Evolutionary conservation across 2,329 filamentous ascomycete genomes (phyloP).

Genomic region (Pestalotiopsis fici): DNA sequence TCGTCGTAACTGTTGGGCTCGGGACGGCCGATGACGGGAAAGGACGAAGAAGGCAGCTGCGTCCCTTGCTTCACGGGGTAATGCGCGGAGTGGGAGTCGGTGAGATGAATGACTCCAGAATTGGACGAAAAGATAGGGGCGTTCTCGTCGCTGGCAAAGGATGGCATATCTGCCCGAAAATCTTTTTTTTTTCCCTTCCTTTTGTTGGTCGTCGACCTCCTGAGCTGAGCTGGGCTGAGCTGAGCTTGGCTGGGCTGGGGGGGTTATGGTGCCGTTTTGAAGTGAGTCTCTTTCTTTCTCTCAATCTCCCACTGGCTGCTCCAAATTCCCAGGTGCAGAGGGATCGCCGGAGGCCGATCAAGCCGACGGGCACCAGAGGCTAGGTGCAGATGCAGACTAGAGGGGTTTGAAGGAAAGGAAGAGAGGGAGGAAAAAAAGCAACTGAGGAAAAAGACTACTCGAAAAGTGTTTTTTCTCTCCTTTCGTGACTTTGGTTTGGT

Average conservation of each 20-base stretch:
- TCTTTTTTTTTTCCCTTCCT: neutral
- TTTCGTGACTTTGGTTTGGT: neutral
- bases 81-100: slow-evolving; percentile 22
- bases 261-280: neutral
- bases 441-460: neutral
- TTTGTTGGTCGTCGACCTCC: neutral
- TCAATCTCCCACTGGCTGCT: neutral
- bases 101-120: slow-evolving; percentile 30
- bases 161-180: slow-evolving; percentile 46
- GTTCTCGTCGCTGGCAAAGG: slow-evolving; percentile 49
- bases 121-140: slow-evolving; percentile 29
- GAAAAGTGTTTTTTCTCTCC: neutral
- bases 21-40: slow-evolving; percentile 20
- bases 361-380: neutral
- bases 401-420: neutral
- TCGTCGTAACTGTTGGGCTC: slow-evolving; percentile 52
- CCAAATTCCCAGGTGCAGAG: slow-evolving; percentile 2
- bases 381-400: neutral
- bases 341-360: neutral
- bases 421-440: neutral
- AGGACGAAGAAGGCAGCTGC: neutral
- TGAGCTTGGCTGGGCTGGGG: neutral
- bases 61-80: slow-evolving; percentile 5
- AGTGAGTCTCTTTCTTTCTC: neutral
- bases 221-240: neutral